Conservation (phyloP, 106 monocot species). For the Apostasia shenzhenica region DNA sequence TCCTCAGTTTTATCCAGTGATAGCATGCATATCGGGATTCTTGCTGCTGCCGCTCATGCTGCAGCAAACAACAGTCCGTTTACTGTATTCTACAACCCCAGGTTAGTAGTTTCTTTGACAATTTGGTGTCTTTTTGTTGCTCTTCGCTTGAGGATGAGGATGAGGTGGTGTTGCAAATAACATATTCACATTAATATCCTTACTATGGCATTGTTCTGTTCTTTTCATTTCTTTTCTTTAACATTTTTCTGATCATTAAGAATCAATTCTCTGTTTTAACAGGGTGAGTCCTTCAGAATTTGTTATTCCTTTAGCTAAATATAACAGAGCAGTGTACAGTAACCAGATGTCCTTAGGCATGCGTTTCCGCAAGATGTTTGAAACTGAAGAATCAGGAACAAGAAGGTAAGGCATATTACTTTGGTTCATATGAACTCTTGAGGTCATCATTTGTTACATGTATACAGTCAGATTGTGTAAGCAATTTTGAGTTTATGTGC, state of each 20-base stretch:
- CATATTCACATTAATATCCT: not conserved
- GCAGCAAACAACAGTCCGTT: slow-evolving; percentile 72
- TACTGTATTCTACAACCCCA: slow-evolving; percentile 79
- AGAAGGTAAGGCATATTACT: slow-evolving; percentile 36
- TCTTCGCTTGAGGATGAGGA: not conserved
- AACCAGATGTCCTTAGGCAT: slow-evolving; percentile 69
- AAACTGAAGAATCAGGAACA: slow-evolving; percentile 82
- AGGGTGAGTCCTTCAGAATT: slow-evolving; percentile 81
- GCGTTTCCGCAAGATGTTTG: slow-evolving; percentile 84
- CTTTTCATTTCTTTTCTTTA: not conserved
- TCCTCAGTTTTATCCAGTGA: slow-evolving; percentile 76
- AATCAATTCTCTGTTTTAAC: slow-evolving; percentile 8
- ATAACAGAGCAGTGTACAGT: slow-evolving; percentile 58
- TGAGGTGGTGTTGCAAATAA: too few species aligned
- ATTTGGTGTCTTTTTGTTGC: not conserved
- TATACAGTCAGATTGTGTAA: too few species aligned
- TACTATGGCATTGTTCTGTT: not conserved
- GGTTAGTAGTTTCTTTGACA: slow-evolving; percentile 18
- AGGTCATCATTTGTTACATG: too few species aligned
- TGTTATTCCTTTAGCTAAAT: slow-evolving; percentile 77
- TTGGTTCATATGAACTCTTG: not conserved
- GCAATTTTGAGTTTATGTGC: too few species aligned
- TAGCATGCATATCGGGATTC: slow-evolving; percentile 79
- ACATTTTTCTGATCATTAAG: too few species aligned
- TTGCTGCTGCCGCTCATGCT: slow-evolving; percentile 82